Percentiles rank a stretch among this genome's conserved stretches.
Conservation (phyloP, 805 yeast species). For the Monosporozyma servazzii region DNA sequence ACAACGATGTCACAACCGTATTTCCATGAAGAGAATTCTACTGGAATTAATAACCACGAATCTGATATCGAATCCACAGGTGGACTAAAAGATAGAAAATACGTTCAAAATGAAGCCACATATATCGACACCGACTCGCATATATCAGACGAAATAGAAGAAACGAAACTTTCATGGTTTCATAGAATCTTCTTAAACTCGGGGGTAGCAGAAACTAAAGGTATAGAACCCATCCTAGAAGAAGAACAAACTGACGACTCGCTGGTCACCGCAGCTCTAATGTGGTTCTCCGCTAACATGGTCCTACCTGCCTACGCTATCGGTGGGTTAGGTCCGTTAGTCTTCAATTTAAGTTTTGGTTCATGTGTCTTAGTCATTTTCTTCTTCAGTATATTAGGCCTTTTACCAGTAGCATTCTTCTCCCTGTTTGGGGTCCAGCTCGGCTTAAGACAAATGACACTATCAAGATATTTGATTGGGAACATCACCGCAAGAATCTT, state of each 20-base stretch:
- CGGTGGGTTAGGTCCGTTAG: constrained; percentile 61
- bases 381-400: constrained; percentile 67
- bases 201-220: constrained; percentile 50
- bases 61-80: neutral
- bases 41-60: neutral
- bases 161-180: constrained; percentile 15
- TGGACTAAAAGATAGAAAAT: neutral
- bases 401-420: constrained; percentile 70
- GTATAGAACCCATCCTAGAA: constrained; percentile 74
- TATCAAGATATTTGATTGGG: constrained; percentile 73
- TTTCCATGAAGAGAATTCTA: neutral
- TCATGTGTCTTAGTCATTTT: constrained; percentile 57
- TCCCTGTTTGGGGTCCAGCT: constrained; percentile 75
- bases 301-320: constrained; percentile 75
- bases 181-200: constrained; percentile 20
- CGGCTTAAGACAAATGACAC: constrained; percentile 82
- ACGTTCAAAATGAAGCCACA: neutral
- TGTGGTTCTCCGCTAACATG: constrained; percentile 89
- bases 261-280: constrained; percentile 61
- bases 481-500: constrained; percentile 66
- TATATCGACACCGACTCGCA: constrained; percentile 5
- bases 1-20: neutral
- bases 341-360: constrained; percentile 65
- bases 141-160: constrained; percentile 6
- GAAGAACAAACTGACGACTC: constrained; percentile 66